phyloP scores from a whole-genome alignment of 1,139 yeast species.

The Hansenula sp. region DNA sequence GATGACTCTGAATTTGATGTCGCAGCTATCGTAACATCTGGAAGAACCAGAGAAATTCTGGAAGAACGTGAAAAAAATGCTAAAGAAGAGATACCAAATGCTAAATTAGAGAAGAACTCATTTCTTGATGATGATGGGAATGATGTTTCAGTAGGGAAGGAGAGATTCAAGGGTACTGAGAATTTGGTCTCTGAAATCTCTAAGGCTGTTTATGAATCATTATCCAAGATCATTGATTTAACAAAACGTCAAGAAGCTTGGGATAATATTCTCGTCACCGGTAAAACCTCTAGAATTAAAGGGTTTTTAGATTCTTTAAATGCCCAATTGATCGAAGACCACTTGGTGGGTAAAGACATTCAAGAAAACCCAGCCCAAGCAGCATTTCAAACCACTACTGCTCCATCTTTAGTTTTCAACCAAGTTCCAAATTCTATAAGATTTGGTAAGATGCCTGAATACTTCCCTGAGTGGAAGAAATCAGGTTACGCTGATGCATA shows the following conservation, averaged over 20 bases:
- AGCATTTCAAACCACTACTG: constrained; percentile 29
- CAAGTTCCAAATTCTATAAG: constrained; percentile 80
- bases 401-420: constrained; percentile 25
- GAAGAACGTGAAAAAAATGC: constrained; percentile 52
- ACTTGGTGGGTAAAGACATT: constrained; percentile 38
- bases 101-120: constrained; percentile 60
- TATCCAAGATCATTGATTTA: constrained; percentile 58
- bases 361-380: constrained; percentile 26
- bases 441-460: constrained; percentile 75
- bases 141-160: constrained; percentile 68
- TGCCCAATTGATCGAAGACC: constrained; percentile 55
- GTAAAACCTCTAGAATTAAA: constrained; percentile 67
- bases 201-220: constrained; percentile 47
- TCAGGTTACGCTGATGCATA: constrained; percentile 73
- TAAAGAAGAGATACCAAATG: constrained; percentile 39
- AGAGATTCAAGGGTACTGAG: constrained; percentile 78
- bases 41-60: constrained; percentile 61
- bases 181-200: constrained; percentile 53
- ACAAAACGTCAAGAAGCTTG: constrained; percentile 79
- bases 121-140: constrained; percentile 60
- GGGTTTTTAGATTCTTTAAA: constrained; percentile 77
- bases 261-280: constrained; percentile 78
- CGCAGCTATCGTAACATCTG: constrained; percentile 83
- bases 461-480: constrained; percentile 94
- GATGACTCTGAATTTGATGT: constrained; percentile 71